Evolutionary conservation across 257 asterid genomes (phyloP), one percentile per base, ranked within the genome.

Genomic region (Cynanchum wilfordii): DNA sequence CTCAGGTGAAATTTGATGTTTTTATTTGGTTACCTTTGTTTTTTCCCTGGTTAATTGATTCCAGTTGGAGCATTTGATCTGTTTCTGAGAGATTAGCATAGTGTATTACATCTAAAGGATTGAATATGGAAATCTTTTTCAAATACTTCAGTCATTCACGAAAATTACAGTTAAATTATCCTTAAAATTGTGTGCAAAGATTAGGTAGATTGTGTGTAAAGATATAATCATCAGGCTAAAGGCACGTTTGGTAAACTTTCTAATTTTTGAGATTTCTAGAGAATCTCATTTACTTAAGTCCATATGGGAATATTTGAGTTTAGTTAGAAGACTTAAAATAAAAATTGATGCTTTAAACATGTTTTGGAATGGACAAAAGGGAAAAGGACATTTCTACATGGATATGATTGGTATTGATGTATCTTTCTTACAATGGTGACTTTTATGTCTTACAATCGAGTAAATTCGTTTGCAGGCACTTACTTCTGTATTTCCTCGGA

Each of bases 401-500:
- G 29, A 64, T 33, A 9, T 64, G 1, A 36, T 33, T 50, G 5
- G 33, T 9, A 1, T 11, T 17, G 44, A 45, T 22, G 7, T 30
- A 11, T 76, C 25, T 45, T 36, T 47, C 36, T 44, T 27, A 15
- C 27, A 33, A 51, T 45, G 8, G 30, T 15, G 9, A 38, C 47
- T 27, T 42, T 47, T 1, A 29, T 44, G 45, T 73, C 65, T 64
- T 10, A 67, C 57, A 58, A 13, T 51, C 25, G 17, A 36, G 49
- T 22, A 20, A 27, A 36, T 20, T 59, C 65, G 72, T 79, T 73
- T 76, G 81, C 93, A 87, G 96, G 91, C 90, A 55, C 96, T 82
- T 16, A 81, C 89, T 70, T 89, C 81, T 50, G 58, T 87, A 50
- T 91, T 73, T 80, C 97, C 98, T 78, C 91, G 98, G 72, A 89